A percentile compares a stretch with the other conserved stretches of the same genome.
These are phyloP conservation scores for Penicillium soppii DNA, from an alignment of 495 filamentous ascomycete genomes.

Conservation along the genomic window DNA sequence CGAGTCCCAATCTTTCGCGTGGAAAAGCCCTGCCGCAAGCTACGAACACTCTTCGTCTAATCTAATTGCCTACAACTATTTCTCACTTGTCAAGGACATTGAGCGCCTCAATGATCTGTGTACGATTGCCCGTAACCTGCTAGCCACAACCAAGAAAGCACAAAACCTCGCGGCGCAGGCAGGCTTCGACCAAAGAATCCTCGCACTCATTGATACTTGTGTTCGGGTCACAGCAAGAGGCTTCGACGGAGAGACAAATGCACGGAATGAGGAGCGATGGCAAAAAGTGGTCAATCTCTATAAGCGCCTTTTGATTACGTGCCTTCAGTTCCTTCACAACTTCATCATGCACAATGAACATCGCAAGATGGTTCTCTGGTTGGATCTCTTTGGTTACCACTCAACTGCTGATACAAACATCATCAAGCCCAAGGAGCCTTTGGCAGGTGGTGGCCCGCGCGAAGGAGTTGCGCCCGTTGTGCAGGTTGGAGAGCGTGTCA, in stretches of 20 bases:
- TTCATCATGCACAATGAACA: constrained; percentile 89
- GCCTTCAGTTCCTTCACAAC: constrained; percentile 88
- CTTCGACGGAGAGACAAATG: constrained; percentile 76
- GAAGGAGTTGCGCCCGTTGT: constrained; percentile 48
- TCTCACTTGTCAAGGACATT: constrained; percentile 73
- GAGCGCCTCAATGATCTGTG: constrained; percentile 82
- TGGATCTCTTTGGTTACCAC: constrained; percentile 74
- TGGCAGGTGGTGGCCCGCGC: constrained; percentile 36
- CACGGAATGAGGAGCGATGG: constrained; percentile 65
- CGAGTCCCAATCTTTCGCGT: constrained; percentile 60
- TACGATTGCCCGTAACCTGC: constrained; percentile 78
- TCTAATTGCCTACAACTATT: constrained; percentile 77
- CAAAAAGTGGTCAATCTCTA: constrained; percentile 71
- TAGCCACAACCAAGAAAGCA: constrained; percentile 76
- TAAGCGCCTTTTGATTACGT: constrained; percentile 87
- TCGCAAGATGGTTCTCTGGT: constrained; percentile 88
- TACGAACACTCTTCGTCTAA: constrained; percentile 57
- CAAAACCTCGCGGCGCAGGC: constrained; percentile 84
- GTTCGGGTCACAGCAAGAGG: constrained; percentile 86
- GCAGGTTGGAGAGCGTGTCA: constrained; percentile 44
- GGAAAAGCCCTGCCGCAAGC: constrained; percentile 58
- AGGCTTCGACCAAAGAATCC: constrained; percentile 77
- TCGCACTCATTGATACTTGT: constrained; percentile 78
- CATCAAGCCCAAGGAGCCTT: constrained; percentile 44
- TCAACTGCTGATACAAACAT: constrained; percentile 54